Conservation (phyloP, 2,329 filamentous ascomycete genomes). For the Alternaria brassicicola region DNA sequence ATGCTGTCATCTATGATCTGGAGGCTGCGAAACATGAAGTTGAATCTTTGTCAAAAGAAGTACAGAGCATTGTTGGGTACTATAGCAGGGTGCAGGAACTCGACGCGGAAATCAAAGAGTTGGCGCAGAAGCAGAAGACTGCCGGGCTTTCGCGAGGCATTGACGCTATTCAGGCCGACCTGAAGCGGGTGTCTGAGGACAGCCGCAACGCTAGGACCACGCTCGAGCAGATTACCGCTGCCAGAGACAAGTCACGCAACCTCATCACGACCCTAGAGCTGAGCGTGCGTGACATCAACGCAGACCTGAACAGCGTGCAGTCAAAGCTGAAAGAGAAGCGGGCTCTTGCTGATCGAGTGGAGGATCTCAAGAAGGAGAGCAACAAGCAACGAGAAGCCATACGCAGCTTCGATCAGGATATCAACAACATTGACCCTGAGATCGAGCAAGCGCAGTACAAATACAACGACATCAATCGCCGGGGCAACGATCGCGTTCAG, state of each 20-base stretch:
- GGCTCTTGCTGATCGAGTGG: conserved; percentile 71
- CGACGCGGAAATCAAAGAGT: conserved; percentile 73
- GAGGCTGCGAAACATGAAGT: conserved; percentile 73
- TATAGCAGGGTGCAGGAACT: conserved; percentile 73
- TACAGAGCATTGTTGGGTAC: conserved; percentile 76
- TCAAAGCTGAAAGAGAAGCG: conserved; percentile 83
- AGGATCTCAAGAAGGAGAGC: conserved; percentile 73
- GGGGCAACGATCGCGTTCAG: conserved; percentile 74
- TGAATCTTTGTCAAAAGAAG: conserved; percentile 76
- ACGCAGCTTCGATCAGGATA: conserved; percentile 70
- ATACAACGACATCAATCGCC: conserved; percentile 76
- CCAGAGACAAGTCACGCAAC: conserved; percentile 74
- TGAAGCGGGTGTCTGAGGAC: conserved; percentile 70
- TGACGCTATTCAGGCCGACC: conserved; percentile 82
- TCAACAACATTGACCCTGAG: conserved; percentile 75
- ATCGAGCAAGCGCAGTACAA: conserved; percentile 76
- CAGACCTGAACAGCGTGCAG: conserved; percentile 71
- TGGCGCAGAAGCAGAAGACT: conserved; percentile 76
- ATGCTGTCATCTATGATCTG: conserved; percentile 66
- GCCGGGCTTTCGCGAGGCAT: conserved; percentile 69
- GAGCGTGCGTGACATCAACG: conserved; percentile 74
- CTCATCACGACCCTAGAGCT: conserved; percentile 75
- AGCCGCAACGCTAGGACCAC: conserved; percentile 67
- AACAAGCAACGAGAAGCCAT: conserved; percentile 72
- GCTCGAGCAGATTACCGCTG: conserved; percentile 68